Percentiles rank a stretch among this genome's conserved stretches.
Conservation (phyloP, 2,329 filamentous ascomycete genomes). For the Neurospora sp. region DNA sequence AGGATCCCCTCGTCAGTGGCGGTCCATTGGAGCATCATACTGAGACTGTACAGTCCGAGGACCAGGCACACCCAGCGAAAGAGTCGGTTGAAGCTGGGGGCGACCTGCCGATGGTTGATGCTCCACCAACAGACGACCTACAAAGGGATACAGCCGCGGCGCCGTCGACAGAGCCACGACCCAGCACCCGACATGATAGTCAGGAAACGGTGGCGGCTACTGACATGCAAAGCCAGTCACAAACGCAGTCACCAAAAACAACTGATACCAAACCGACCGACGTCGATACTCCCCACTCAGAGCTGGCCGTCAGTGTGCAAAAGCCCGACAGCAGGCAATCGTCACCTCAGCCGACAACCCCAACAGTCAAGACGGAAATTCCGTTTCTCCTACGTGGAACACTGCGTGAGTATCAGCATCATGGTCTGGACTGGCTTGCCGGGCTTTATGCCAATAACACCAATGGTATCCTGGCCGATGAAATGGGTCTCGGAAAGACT, state of each 20-base stretch:
- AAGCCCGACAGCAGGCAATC: conserved; percentile 24
- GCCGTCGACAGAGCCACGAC: conserved; percentile 16
- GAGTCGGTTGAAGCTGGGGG: neutral
- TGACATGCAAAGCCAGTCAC: conserved; percentile 32
- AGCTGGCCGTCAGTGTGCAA: conserved; percentile 25
- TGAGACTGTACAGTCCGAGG: neutral
- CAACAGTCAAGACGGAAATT: conserved; percentile 53
- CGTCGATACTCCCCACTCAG: conserved; percentile 31
- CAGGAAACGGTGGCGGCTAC: conserved; percentile 35
- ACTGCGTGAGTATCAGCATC: conserved; percentile 90
- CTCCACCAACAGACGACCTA: conserved; percentile 4
- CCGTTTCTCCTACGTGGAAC: conserved; percentile 80
- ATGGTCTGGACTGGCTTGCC: conserved; percentile 94
- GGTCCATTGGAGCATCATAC: neutral
- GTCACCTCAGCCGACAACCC: conserved; percentile 25
- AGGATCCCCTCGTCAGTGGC: neutral
- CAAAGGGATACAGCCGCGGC: conserved; percentile 15
- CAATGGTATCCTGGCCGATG: conserved; percentile 93
- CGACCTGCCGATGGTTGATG: conserved; percentile 20
- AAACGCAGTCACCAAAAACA: conserved; percentile 37
- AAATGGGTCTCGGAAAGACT: conserved; percentile 97
- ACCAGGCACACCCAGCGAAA: neutral
- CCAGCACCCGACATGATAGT: conserved; percentile 24
- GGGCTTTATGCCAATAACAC: conserved; percentile 86
- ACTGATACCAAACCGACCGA: conserved; percentile 44